Evolutionary conservation across 2,329 filamentous ascomycete genomes (phyloP), one percentile per base, ranked within the genome.

Genomic region (Pseudogymnoascus sp.): DNA sequence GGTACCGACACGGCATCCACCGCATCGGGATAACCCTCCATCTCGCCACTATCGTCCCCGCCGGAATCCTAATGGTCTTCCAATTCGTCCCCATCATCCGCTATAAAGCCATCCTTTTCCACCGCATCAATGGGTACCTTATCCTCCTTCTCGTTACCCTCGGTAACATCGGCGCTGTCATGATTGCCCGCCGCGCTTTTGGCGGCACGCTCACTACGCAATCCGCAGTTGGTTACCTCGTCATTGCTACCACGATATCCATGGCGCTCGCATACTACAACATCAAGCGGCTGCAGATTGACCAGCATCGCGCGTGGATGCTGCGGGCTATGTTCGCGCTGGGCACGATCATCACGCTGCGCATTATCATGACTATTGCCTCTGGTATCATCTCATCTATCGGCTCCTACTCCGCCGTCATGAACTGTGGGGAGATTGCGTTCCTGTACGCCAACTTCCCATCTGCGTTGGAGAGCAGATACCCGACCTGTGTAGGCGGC

Each of bases 251-350:
- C 1, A 70, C 79, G 0, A 65, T 70, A 1, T 75, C 77, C 8
- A 70, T 83, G 23, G 64, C 69, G 0, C 64, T 86, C 45, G 80
- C 83, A 1, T 79, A 78, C 33, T 74, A 80, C 69, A 85, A 85
- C 65, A 80, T 87, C 70, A 85, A 82, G 69, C 73, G 76, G 2
- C 71, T 86, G 1, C 84, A 86, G 68, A 83, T 89, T 58, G 83
- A 86, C 33, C 80, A 86, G 67, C 84, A 87, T 64, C 77, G 84
- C 1, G 82, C 82, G 2, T 87, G 84, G 84, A 87, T 87, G 84
- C 67, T 87, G 30, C 71, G 84, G 22, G 76, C 79, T 6, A 81
- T 80, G 80, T 73, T 80, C 39, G 79, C 79, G 64, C 76, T 80
- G n/a, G 77, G 77, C 2, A 72, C 74, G 2, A 82, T 85, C 64